Evolutionary conservation across 2,329 filamentous ascomycete species (phyloP).

Genomic region (Endoconidiophora polonica): DNA sequence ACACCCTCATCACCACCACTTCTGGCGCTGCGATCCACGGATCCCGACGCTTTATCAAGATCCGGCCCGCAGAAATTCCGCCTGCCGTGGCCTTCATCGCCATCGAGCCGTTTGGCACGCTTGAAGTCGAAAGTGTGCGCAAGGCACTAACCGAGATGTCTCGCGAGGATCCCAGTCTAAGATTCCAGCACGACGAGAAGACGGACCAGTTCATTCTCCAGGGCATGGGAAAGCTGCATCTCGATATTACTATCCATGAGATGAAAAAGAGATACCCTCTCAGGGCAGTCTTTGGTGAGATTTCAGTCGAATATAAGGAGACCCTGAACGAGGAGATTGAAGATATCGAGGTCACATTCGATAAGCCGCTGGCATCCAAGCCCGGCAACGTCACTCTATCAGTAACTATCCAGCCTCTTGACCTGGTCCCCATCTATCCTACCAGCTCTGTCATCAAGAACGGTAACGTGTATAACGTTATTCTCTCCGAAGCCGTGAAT

Average conservation of each 20-base stretch:
- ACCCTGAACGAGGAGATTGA: constrained; percentile 43
- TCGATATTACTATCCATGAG: constrained; percentile 81
- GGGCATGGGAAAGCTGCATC: constrained; percentile 90
- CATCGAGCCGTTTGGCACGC: constrained; percentile 61
- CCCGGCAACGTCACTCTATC: constrained; percentile 61
- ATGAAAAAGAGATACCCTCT: constrained; percentile 72
- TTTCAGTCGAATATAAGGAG: constrained; percentile 93
- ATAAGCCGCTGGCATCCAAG: constrained; percentile 67
- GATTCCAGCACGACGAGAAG: constrained; percentile 72
- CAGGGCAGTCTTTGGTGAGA: constrained; percentile 70
- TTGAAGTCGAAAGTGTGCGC: constrained; percentile 65
- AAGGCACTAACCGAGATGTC: constrained; percentile 62
- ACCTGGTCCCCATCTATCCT: constrained; percentile 21
- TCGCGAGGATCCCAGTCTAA: constrained; percentile 81
- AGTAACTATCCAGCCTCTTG: constrained; percentile 46
- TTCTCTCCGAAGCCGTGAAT: neutral
- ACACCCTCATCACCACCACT: constrained; percentile 67
- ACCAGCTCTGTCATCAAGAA: constrained; percentile 38
- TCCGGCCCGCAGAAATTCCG: constrained; percentile 76
- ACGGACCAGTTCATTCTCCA: constrained; percentile 85
- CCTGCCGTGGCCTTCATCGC: constrained; percentile 95
- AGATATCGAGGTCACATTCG: constrained; percentile 47
- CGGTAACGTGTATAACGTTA: constrained; percentile 49
- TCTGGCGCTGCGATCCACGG: constrained; percentile 45
- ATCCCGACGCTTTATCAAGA: constrained; percentile 56